These are phyloP conservation scores for Lepidopterella palustris DNA, from an alignment of 495 filamentous ascomycete species.

Conservation along the genomic window DNA sequence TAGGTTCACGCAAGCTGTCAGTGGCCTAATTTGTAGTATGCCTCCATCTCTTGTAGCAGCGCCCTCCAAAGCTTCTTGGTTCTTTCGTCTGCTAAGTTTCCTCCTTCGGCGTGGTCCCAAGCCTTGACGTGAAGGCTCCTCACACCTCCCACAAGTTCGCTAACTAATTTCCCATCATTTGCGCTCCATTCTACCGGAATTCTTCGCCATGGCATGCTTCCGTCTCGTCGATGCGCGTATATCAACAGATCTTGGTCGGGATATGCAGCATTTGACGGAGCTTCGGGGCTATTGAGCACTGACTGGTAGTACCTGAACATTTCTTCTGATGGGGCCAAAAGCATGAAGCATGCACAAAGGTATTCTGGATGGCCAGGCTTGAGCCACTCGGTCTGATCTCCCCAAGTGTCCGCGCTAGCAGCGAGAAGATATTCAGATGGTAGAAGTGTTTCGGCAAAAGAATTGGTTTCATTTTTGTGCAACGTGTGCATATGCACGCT, in stretches of 20 bases:
- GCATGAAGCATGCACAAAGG: constrained; percentile 21
- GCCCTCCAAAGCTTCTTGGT: constrained; percentile 3
- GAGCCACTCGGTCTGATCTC: constrained; percentile 7
- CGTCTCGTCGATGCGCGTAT: constrained; percentile 8
- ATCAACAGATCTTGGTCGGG: constrained; percentile 17
- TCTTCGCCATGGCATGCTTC: constrained; percentile 11
- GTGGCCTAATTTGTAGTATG: neutral
- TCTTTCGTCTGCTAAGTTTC: constrained; percentile 10
- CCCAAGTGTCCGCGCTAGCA: constrained; percentile 10
- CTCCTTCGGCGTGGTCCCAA: constrained; percentile 8
- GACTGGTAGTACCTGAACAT: constrained; percentile 9
- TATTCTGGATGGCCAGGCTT: constrained; percentile 12
- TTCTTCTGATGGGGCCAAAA: neutral
- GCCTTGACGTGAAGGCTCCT: constrained; percentile 19
- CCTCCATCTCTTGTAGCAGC: constrained; percentile 10
- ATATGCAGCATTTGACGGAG: constrained; percentile 11
- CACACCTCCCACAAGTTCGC: constrained; percentile 4
- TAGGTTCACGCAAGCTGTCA: no score
- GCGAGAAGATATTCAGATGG: constrained; percentile 9
- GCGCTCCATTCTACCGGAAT: constrained; percentile 14
- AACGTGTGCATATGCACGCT: neutral
- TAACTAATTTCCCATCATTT: constrained; percentile 15
- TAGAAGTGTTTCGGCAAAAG: neutral
- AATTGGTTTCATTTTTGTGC: neutral
- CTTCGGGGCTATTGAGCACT: neutral